phyloP scores from a whole-genome alignment of 176 grass and related monocot genomes.

The Alopecurus myosuroides region DNA sequence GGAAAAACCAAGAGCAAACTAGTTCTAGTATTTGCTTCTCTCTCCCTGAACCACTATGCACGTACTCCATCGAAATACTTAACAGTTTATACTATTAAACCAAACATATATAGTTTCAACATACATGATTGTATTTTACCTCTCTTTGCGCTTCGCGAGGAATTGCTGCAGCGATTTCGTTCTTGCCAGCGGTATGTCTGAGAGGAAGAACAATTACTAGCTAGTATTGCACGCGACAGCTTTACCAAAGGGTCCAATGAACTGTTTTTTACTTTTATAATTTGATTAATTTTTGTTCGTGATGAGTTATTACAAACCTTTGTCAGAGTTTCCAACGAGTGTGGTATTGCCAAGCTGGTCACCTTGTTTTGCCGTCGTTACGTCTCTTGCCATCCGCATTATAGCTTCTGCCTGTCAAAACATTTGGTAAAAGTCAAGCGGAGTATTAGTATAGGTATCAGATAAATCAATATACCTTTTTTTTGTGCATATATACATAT shows the following conservation, averaged over 20 bases:
- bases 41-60: background rate
- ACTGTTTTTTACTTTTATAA: background rate
- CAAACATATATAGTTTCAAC: background rate
- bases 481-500: background rate
- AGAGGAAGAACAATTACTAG: conserved; percentile 8
- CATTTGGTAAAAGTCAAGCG: background rate
- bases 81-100: background rate
- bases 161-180: conserved; percentile 76
- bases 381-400: conserved; percentile 38
- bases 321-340: conserved; percentile 15
- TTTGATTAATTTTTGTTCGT: background rate
- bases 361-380: background rate
- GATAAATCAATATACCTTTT: background rate
- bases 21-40: background rate
- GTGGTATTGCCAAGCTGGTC: background rate
- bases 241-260: background rate
- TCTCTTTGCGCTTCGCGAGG: conserved; percentile 55
- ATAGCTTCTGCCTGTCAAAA: conserved; percentile 49
- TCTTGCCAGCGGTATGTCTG: conserved; percentile 59
- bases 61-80: background rate
- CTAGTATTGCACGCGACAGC: background rate
- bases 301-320: conserved; percentile 31
- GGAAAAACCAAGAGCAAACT: background rate
- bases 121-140: conserved; percentile 31
- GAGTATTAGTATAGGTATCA: background rate